phyloP scores from a whole-genome alignment of 257 asterid genomes.

The Solanum tarapatanum region DNA sequence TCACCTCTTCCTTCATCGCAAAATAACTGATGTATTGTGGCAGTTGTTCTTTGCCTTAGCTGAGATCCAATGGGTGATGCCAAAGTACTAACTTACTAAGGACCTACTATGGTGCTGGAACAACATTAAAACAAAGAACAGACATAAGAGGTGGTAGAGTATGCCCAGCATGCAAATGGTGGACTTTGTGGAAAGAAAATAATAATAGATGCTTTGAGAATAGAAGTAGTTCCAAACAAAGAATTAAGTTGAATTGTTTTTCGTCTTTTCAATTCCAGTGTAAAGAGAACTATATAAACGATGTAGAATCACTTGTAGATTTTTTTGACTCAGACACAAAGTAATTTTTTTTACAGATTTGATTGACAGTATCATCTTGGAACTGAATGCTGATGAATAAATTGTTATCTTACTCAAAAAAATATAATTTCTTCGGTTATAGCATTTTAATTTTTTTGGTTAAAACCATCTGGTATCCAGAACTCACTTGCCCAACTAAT shows the following conservation, averaged over 20 bases:
- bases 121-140: not conserved
- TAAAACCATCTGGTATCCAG: not conserved
- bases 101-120: not conserved
- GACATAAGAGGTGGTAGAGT: not conserved
- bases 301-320: not conserved
- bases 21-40: not conserved
- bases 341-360: not conserved
- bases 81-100: not conserved
- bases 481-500: not conserved
- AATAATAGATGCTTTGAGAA: not conserved
- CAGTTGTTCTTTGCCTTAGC: not conserved
- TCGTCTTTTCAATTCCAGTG: not conserved
- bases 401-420: not conserved
- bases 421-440: not conserved
- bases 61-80: not conserved
- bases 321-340: not conserved
- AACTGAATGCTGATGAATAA: not conserved
- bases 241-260: not conserved
- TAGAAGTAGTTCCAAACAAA: not conserved
- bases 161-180: not conserved
- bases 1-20: not conserved
- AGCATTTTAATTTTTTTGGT: not conserved
- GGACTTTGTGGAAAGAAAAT: not conserved
- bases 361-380: not conserved
- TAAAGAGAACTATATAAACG: not conserved